These are phyloP conservation scores for Triticum aestivum DNA, from an alignment of 176 grass and related monocot genomes.

Conservation along the genomic window IWGSC_CS_RefSeq_v2.1 NC_057812.1:205071102-205071601, in stretches of 20 bases:
- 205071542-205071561: not conserved
- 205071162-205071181: not conserved
- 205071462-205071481: not conserved
- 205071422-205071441: not conserved
- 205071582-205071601: no score
- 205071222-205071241: not conserved
- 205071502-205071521: not conserved
- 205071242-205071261: not conserved
- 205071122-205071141: not conserved
- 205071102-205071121: not conserved
- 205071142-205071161: not conserved
- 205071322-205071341: not conserved
- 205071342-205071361: not conserved
- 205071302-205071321: not conserved
- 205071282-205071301: not conserved
- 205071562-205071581: not conserved
- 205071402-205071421: not conserved
- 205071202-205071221: not conserved
- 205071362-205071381: not conserved
- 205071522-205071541: not conserved
- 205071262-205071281: not conserved
- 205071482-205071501: not conserved
- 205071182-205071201: not conserved
- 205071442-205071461: not conserved
- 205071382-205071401: not conserved